phyloP scores from a whole-genome alignment of 345 rosid species.

The rapeseed (Brassica napus) region Da-Ae NC_063434.1:11806001-11806500 shows the following conservation, averaged over 20 bases:
- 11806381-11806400: no score
- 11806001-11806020: neutral
- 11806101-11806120: neutral
- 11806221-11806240: neutral
- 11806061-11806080: neutral
- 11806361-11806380: neutral
- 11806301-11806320: neutral
- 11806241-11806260: neutral
- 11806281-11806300: neutral
- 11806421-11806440: no score
- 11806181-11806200: neutral
- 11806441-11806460: no score
- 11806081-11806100: neutral
- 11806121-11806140: neutral
- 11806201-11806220: neutral
- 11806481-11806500: no score
- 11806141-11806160: neutral
- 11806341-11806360: neutral
- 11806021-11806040: neutral
- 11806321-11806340: neutral
- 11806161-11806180: neutral
- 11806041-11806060: neutral
- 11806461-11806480: no score
- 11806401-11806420: no score
- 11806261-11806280: neutral